These are phyloP conservation scores for Solanum virginianum DNA, from an alignment of 257 asterid genomes.

Conservation along the genomic window DNA sequence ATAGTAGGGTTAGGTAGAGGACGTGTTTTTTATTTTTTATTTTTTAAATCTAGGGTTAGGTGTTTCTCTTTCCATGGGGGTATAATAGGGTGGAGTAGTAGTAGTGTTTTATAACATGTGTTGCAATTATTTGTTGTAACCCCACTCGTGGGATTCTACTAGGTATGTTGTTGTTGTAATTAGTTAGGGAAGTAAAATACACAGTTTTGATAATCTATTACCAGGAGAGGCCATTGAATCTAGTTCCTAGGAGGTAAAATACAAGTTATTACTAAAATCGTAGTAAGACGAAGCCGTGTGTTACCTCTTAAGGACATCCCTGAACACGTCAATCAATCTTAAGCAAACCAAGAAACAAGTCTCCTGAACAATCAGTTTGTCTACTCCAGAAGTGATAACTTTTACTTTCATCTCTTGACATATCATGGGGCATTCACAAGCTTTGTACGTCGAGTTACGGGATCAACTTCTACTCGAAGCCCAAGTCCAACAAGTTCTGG, in stretches of 20 bases:
- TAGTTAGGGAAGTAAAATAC: neutral
- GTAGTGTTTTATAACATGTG: no score
- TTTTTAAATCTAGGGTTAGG: no score
- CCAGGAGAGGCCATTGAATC: neutral
- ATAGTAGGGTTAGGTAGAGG: no score
- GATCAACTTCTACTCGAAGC: constrained; percentile 71
- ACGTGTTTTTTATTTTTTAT: no score
- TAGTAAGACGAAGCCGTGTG: neutral
- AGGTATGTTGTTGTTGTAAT: no score
- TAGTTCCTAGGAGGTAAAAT: neutral
- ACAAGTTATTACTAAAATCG: neutral
- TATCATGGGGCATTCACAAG: constrained; percentile 41
- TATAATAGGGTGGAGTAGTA: no score
- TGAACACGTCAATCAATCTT: neutral
- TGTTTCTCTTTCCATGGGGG: no score
- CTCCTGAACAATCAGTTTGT: neutral
- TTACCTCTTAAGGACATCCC: neutral
- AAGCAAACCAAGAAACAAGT: neutral
- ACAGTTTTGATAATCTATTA: no score
- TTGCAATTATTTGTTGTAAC: no score
- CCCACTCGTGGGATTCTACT: no score
- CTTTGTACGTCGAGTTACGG: constrained; percentile 55
- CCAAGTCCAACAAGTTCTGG: constrained; percentile 59
- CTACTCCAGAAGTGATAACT: neutral
- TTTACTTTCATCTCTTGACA: neutral